Conservation (phyloP, 805 yeast species). For the Blastobotrys mokoenaii region DNA sequence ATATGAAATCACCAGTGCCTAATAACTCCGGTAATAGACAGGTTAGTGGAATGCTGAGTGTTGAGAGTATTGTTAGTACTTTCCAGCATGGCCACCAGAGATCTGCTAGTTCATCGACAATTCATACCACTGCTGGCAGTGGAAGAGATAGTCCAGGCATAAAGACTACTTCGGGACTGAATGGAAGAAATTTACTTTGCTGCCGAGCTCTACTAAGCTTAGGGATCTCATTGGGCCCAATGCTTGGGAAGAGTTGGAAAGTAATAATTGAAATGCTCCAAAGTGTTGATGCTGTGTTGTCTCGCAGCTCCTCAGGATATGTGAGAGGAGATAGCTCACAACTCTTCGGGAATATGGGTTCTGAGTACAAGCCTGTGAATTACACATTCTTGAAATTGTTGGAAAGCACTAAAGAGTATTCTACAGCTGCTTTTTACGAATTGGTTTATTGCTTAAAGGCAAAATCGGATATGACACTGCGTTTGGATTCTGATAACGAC, state of each 20-base stretch:
- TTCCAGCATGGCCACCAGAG: too few relatives aligned
- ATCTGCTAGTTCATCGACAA: too few relatives aligned
- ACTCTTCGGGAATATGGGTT: constrained; percentile 34
- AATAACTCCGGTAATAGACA: background rate
- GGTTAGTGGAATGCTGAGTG: constrained; percentile 2
- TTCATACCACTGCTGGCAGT: too few relatives aligned
- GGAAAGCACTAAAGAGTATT: constrained; percentile 53
- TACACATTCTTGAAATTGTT: constrained; percentile 49
- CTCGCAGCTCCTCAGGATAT: too few relatives aligned
- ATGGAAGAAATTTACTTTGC: constrained; percentile 55
- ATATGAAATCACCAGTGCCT: too few relatives aligned
- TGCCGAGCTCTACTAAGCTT: constrained; percentile 71
- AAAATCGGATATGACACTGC: constrained; percentile 5
- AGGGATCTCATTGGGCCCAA: constrained; percentile 75
- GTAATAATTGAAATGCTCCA: constrained; percentile 47
- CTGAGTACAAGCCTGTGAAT: constrained; percentile 38
- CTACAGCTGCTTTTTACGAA: constrained; percentile 40
- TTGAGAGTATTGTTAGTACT: too few relatives aligned
- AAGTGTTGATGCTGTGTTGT: constrained; percentile 18
- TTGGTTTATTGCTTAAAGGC: constrained; percentile 34
- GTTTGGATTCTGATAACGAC: background rate
- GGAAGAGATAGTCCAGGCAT: too few relatives aligned
- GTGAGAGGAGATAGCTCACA: background rate
- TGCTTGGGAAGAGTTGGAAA: constrained; percentile 59
- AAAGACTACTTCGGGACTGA: too few relatives aligned